Percentiles rank a stretch among this genome's conserved stretches.
Evolutionary conservation across 805 yeast species (phyloP).

Genomic region (Jamesozyma rosinii): DNA sequence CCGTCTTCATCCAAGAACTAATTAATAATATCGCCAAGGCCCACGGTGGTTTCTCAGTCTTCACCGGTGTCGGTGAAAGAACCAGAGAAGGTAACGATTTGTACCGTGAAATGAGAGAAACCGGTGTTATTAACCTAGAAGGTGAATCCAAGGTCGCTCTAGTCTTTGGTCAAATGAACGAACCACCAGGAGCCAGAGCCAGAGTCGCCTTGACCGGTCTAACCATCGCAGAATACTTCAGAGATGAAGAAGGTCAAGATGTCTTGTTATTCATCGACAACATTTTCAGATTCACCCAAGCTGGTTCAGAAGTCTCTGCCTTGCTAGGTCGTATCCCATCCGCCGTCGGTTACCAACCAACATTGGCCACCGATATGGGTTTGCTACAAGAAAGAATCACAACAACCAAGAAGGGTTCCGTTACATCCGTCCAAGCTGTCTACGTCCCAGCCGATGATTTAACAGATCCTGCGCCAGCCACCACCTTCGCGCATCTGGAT

Average conservation of each 20-base stretch:
- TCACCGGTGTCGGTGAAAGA: constrained; percentile 99
- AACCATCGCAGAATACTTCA: constrained; percentile 99
- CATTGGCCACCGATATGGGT: constrained; percentile 99
- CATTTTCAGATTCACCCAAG: constrained; percentile 99
- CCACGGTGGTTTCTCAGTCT: constrained; percentile 99
- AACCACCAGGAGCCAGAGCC: constrained; percentile 99
- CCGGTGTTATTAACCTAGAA: constrained; percentile 98
- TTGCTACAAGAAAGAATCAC: constrained; percentile 99
- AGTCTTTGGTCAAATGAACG: constrained; percentile 99
- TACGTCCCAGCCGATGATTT: constrained; percentile 99
- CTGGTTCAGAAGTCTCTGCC: constrained; percentile 99
- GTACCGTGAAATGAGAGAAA: constrained; percentile 99
- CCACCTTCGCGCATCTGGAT: constrained; percentile 99
- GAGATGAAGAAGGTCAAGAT: constrained; percentile 99
- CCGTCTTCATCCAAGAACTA: constrained; percentile 98
- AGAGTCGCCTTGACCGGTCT: constrained; percentile 99
- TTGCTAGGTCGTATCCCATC: constrained; percentile 99
- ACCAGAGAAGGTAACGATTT: constrained; percentile 99
- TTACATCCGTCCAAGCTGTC: constrained; percentile 99
- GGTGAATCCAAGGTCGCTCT: constrained; percentile 99
- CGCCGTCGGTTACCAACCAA: constrained; percentile 99
- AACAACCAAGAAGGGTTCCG: constrained; percentile 99
- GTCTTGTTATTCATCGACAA: constrained; percentile 98
- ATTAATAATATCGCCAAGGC: constrained; percentile 99
- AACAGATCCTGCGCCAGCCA: constrained; percentile 99